Base-by-base conservation (phyloP, 768 basidiomycete species). In the Mrakia blollopis region DNA sequence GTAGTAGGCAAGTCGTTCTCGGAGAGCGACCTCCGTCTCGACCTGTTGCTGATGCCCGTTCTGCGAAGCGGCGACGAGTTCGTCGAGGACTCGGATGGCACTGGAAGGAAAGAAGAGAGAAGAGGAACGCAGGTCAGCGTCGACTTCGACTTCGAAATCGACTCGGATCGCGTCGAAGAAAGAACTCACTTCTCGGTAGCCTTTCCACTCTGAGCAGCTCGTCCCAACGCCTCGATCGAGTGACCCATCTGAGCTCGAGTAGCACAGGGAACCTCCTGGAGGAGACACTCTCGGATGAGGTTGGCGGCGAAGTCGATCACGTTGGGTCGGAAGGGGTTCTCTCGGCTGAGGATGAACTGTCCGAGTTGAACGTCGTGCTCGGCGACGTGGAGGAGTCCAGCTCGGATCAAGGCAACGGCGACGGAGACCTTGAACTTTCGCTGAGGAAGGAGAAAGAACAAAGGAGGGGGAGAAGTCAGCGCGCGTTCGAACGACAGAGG, bases 351-450 rank as follows among this genome's bases (percentile, higher is more conserved):
- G 78, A 98, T 85, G 78, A 90, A 88, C 83, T 94, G 94, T 35
- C 94, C 93, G 54, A 99, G 85, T 82, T 95, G 93, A 79, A 91
- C 90, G 83, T 99, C 97, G 81, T 93, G 90, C 52, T 94, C 88
- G 23, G 86, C 85, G 44, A 89, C 86, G 79, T 88, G 89, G 82
- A 99, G 87, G 32, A 98, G 88, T 70, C 91, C 90, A 73, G 92
- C 92, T 62, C 91, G 89, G 73, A 98, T 85, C 52, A 99, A 87
- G 1, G 93, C 92, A 39, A 93, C 89, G 0, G 94, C 97, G 79
- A 97, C 96, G 16, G 94, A 89, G 16, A 98, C 90, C 81, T 98
- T 98, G 85, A 92, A 91, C 85, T 99, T 99, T 80, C 97, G 93
- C 93, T 95, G 80, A 11, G 28, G 37, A 28, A 80, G 76, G 44